Evolutionary conservation across 2,329 filamentous ascomycete species (phyloP).

Genomic region (Phaeosphaeria sp.): DNA sequence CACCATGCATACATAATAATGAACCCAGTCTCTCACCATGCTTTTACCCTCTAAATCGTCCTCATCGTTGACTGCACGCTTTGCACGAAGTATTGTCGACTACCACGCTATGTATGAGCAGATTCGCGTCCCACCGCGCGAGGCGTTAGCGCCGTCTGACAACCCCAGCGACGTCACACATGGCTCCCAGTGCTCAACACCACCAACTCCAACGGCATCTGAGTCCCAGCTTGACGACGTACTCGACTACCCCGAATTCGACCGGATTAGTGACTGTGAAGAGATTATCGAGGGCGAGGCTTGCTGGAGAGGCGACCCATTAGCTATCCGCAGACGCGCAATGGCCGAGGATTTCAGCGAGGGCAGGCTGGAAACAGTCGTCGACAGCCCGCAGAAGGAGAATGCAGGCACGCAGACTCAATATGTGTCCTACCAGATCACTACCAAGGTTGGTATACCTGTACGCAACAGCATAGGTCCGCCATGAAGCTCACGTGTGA

Average conservation of each 20-base stretch:
- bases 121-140: constrained; percentile 1
- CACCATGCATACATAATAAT: constrained; percentile 13
- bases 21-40: not conserved
- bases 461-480: not conserved
- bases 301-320: constrained; percentile 7
- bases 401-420: constrained; percentile 96
- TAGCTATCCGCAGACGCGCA: constrained; percentile 23
- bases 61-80: not conserved
- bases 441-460: constrained; percentile 71
- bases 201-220: constrained; percentile 6
- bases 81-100: constrained; percentile 2
- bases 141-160: not conserved
- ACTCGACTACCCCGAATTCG: constrained; percentile 21
- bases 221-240: constrained; percentile 8
- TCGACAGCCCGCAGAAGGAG: constrained; percentile 87
- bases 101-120: constrained; percentile 13
- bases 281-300: constrained; percentile 14
- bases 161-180: constrained; percentile 15
- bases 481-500: constrained; percentile 16
- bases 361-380: constrained; percentile 82
- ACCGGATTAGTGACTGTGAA: constrained; percentile 14
- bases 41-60: not conserved
- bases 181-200: constrained; percentile 10
- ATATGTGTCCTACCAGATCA: constrained; percentile 94
- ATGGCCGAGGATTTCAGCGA: constrained; percentile 52